These are phyloP conservation scores for Linanthus parryae DNA, from an alignment of 148 eudicot species.

Conservation along the genomic window DNA sequence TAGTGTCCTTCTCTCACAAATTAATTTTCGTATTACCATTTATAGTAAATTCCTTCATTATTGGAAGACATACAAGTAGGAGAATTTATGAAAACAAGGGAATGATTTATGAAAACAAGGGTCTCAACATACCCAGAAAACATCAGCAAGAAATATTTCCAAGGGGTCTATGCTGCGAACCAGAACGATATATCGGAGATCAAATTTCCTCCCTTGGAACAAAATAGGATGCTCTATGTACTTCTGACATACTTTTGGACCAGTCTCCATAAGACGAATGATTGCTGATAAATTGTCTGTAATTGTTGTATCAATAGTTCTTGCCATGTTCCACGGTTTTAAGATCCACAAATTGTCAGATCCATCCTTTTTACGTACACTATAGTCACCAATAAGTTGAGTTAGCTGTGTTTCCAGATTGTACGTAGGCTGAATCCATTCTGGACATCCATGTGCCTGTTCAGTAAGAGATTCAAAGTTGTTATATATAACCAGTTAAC, in stretches of 20 bases:
- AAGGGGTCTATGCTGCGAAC: constrained; percentile 87
- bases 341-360: constrained; percentile 86
- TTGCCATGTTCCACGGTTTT: constrained; percentile 99
- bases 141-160: constrained; percentile 73
- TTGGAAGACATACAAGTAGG: no score
- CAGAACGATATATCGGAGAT: constrained; percentile 81
- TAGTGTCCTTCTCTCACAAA: no score
- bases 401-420: constrained; percentile 83
- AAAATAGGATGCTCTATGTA: constrained; percentile 90
- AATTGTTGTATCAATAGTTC: constrained; percentile 91
- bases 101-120: no score
- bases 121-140: constrained; percentile 69
- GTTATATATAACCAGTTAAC: no score
- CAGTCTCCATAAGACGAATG: constrained; percentile 97
- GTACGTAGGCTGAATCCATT: constrained; percentile 93
- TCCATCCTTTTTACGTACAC: constrained; percentile 57
- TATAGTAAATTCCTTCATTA: no score
- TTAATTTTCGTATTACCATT: no score
- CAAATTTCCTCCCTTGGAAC: constrained; percentile 84
- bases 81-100: no score
- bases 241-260: constrained; percentile 97
- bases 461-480: neutral
- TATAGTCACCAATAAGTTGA: constrained; percentile 79
- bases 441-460: constrained; percentile 79
- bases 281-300: constrained; percentile 78